Evolutionary conservation across 306 rosid species (phyloP), one percentile per base, ranked within the genome.

Genomic region (Urtica urens): DNA sequence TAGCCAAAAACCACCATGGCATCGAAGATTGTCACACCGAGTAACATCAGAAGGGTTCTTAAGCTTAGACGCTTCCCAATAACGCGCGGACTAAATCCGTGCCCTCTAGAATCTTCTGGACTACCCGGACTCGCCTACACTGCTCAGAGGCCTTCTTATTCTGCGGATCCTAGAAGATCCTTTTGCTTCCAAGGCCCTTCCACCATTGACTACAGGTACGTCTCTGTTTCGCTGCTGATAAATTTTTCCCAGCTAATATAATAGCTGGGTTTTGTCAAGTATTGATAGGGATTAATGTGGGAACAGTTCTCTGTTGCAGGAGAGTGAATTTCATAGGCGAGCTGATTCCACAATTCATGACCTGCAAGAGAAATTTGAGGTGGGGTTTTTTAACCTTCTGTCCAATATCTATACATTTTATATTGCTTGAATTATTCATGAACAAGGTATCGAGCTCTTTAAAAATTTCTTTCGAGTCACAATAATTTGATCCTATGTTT

Each of bases 291-390:
- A 53, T 74, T 66, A 58, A 63, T 70, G 64, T 51, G 71, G 53
- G 54, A 56, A 59, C 87, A 84, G 94, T 68, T 79, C 94, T 54
- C 20, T 79, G 44, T 65, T 90, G 51, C 73, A 73, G 74, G 95
- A 81, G 71, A 82, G 66, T 72, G 95, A 90, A 37, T 90, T 66
- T 67, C 92, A 82, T 26, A 69, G 40, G 45, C 63, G 75, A 33
- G 92, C 87, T 50, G 87, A 85, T 58, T 71, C 82, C 59, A 73
- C 99, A 38, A 82, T 85, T 51, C 87, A 77, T 40, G 70, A 60
- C 26, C 60, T 90, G 6, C 95, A 79, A 64, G 92, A 84, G 74
- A 81, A 82, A 67, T 42, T 90, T 4, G 99, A 90, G 95, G 97
- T 81, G n/a, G n/a, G n/a, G n/a, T n/a, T n/a, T n/a, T n/a, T n/a